phyloP scores from a whole-genome alignment of 306 rosid species.

The Vigna hirtella region DNA sequence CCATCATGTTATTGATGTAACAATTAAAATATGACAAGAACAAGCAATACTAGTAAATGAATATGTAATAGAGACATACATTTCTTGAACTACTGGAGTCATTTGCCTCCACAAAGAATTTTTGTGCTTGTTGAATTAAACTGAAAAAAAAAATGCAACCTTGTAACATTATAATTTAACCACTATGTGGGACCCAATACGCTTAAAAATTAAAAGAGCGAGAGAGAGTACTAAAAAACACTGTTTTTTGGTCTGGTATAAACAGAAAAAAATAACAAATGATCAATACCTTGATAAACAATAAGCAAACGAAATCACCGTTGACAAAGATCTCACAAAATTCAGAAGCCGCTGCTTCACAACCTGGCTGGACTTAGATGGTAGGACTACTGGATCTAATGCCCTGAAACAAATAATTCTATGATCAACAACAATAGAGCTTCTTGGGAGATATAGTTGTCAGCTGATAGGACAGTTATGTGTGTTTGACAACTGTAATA shows the following conservation, averaged over 20 bases:
- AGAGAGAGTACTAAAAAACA: not conserved
- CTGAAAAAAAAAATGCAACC: conserved; percentile 62
- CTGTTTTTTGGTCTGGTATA: conserved; percentile 6
- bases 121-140: conserved; percentile 91
- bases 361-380: conserved; percentile 81
- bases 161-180: conserved; percentile 39
- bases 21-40: conserved; percentile 34
- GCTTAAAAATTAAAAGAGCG: conserved; percentile 18
- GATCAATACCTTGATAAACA: conserved; percentile 80
- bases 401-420: conserved; percentile 68
- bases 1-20: not conserved
- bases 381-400: conserved; percentile 79
- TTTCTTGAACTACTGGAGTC: conserved; percentile 82
- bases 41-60: conserved; percentile 31
- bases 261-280: conserved; percentile 7
- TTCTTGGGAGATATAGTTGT: conserved; percentile 28
- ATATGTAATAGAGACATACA: conserved; percentile 67
- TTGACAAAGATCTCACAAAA: conserved; percentile 82
- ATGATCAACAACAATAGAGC: conserved; percentile 41
- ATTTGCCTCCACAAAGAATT: conserved; percentile 72
- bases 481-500: not conserved
- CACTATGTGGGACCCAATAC: conserved; percentile 35
- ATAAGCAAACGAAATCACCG: conserved; percentile 88
- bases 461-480: not conserved
- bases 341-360: conserved; percentile 85